Conservation (phyloP, 345 rosid species). For the Stellera chamaejasme region DNA sequence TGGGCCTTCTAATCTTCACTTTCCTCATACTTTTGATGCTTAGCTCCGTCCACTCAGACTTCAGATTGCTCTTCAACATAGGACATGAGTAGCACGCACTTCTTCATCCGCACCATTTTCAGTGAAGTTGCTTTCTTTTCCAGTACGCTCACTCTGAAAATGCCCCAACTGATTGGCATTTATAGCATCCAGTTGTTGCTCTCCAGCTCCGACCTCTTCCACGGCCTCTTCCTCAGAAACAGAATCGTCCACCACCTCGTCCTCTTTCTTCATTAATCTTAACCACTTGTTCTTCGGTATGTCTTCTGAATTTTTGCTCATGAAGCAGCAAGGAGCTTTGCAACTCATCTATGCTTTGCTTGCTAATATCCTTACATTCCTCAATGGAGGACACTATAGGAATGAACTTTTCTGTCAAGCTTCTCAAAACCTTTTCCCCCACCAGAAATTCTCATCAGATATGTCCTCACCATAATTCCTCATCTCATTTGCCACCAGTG, state of each 20-base stretch:
- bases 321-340: conserved; percentile 1
- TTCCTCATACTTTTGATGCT: no score
- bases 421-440: background rate
- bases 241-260: no score
- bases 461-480: conserved; percentile 3
- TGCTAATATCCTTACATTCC: conserved; percentile 3
- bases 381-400: conserved; percentile 6
- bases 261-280: background rate
- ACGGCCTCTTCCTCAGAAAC: background rate
- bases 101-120: background rate
- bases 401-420: background rate
- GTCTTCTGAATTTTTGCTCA: background rate
- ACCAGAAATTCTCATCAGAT: background rate
- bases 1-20: no score
- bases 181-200: background rate
- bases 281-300: conserved; percentile 5
- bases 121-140: no score
- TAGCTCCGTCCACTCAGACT: no score
- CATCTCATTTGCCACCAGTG: background rate
- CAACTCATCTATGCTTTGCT: conserved; percentile 2
- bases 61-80: background rate
- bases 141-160: background rate
- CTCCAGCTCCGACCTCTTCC: no score
- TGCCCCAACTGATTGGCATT: background rate
- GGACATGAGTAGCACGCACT: background rate